These are phyloP conservation scores for Trametes sp. DNA, from an alignment of 1,284 basidiomycete species.

Conservation along the genomic window DNA sequence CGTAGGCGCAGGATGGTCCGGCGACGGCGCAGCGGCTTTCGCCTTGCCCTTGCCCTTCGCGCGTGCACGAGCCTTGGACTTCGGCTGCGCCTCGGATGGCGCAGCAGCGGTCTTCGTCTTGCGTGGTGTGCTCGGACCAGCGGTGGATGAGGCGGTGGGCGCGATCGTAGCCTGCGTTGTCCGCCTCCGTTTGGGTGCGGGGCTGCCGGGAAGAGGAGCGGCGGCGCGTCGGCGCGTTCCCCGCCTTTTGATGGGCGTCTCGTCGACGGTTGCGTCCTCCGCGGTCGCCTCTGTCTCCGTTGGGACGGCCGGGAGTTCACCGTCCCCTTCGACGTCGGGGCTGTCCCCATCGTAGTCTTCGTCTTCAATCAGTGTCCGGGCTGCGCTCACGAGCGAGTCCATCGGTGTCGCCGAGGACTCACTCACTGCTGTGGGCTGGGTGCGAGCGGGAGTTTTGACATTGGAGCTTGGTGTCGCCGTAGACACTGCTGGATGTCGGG, in stretches of 20 bases:
- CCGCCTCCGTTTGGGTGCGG: conserved; percentile 37
- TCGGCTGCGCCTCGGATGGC: background rate
- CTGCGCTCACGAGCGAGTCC: conserved; percentile 67
- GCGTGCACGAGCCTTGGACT: background rate
- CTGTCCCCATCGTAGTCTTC: conserved; percentile 42
- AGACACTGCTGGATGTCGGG: background rate
- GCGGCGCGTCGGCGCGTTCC: conserved; percentile 28
- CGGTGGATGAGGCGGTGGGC: background rate
- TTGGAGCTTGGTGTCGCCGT: too few species aligned
- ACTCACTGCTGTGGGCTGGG: background rate
- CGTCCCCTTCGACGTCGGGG: conserved; percentile 23
- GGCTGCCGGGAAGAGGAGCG: conserved; percentile 32
- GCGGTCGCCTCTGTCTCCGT: background rate
- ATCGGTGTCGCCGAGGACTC: conserved; percentile 46
- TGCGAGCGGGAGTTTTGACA: conserved; percentile 13
- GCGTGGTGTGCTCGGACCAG: conserved; percentile 7
- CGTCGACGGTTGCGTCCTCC: conserved; percentile 2
- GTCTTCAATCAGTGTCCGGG: conserved; percentile 60
- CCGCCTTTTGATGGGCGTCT: conserved; percentile 14
- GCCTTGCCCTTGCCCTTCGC: conserved; percentile 23
- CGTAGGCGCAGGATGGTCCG: background rate
- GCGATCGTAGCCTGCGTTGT: conserved; percentile 9
- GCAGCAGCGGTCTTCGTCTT: conserved; percentile 6
- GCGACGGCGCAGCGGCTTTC: background rate
- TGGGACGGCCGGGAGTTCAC: background rate